Conservation (phyloP, 1,284 basidiomycete genomes). For the Agaricales sp. region DNA sequence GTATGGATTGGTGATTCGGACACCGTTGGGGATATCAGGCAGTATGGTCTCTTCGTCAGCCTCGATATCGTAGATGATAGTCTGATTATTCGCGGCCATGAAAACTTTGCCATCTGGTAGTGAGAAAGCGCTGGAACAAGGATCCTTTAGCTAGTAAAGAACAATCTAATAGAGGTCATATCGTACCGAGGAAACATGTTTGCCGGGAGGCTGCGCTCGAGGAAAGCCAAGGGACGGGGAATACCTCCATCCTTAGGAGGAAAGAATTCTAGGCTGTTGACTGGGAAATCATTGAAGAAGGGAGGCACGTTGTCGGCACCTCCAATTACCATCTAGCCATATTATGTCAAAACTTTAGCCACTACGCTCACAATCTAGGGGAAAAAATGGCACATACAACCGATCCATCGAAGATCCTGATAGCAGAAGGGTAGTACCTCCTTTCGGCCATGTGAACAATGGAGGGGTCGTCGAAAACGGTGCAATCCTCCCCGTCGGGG, state of each 20-base stretch:
- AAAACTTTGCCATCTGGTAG: constrained; percentile 71
- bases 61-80: constrained; percentile 74
- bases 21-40: constrained; percentile 66
- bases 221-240: background rate
- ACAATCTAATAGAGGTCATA: background rate
- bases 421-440: constrained; percentile 69
- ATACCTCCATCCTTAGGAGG: background rate
- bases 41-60: constrained; percentile 53
- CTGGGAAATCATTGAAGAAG: background rate
- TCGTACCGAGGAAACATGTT: background rate
- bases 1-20: constrained; percentile 79
- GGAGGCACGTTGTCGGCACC: background rate
- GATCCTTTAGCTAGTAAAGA: too few relatives aligned
- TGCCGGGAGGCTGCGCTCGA: background rate
- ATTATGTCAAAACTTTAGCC: too few relatives aligned
- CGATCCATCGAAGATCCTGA: constrained; percentile 56
- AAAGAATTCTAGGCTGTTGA: background rate
- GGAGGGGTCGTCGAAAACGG: constrained; percentile 55
- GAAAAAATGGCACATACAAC: background rate
- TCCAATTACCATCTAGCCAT: too few relatives aligned
- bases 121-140: constrained; percentile 69
- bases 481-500: constrained; percentile 36
- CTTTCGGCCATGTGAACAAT: constrained; percentile 59
- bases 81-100: constrained; percentile 70
- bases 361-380: too few relatives aligned